Evolutionary conservation across 192 early-diverging fungal species (phyloP).

Genomic region (Powellomyces hirtus): DNA sequence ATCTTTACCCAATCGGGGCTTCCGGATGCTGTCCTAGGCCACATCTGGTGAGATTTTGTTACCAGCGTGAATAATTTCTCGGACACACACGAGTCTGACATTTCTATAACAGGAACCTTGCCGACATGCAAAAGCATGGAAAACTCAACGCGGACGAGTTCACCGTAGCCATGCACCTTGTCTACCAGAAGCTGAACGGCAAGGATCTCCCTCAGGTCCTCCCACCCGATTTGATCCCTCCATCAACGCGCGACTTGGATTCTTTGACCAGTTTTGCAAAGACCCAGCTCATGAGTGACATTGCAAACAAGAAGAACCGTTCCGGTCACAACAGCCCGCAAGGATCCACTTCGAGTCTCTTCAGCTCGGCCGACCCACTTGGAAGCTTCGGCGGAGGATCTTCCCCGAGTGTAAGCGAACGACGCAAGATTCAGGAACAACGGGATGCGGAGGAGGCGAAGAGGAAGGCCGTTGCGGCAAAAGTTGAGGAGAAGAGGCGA

Average conservation of each 20-base stretch:
- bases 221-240: slow-evolving; percentile 83
- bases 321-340: slow-evolving; percentile 8
- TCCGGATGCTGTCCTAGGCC: slow-evolving; percentile 63
- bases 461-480: slow-evolving; percentile 34
- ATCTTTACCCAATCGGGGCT: slow-evolving; percentile 75
- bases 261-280: slow-evolving; percentile 60
- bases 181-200: slow-evolving; percentile 84
- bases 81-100: background rate
- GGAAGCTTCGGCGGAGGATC: slow-evolving; percentile 10
- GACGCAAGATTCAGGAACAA: slow-evolving; percentile 9
- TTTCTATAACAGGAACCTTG: slow-evolving; percentile 55
- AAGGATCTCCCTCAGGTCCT: slow-evolving; percentile 73
- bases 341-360: slow-evolving; percentile 1
- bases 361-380: slow-evolving; percentile 31
- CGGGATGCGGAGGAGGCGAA: slow-evolving; percentile 28
- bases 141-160: slow-evolving; percentile 95
- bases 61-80: too few species aligned
- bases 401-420: slow-evolving; percentile 13
- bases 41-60: slow-evolving; percentile 67
- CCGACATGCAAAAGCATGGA: slow-evolving; percentile 78
- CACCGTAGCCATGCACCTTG: slow-evolving; percentile 94
- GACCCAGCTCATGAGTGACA: slow-evolving; percentile 60
- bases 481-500: slow-evolving; percentile 37
- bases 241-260: slow-evolving; percentile 78
- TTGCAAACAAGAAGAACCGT: slow-evolving; percentile 40